phyloP scores from a whole-genome alignment of 345 rosid genomes.

The Pugionium dolabratum region DNA sequence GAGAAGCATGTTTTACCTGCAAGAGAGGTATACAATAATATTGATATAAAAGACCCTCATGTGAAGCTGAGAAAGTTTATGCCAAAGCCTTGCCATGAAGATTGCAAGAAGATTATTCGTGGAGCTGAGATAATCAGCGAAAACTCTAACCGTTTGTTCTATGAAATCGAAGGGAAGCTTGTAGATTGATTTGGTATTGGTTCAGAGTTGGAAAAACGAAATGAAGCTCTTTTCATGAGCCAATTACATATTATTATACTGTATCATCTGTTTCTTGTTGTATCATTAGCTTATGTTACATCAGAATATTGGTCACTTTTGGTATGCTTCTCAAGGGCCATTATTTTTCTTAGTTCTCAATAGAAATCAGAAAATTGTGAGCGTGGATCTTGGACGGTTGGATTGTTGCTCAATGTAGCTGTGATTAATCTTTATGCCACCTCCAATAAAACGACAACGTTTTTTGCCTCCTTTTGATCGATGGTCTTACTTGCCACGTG shows the following conservation, averaged over 20 bases:
- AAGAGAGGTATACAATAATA: conserved; percentile 48
- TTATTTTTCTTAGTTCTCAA: neutral
- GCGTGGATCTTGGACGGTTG: too few species aligned
- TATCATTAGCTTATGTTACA: neutral
- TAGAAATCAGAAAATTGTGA: too few species aligned
- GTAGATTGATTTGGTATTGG: conserved; percentile 23
- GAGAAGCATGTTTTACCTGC: conserved; percentile 76
- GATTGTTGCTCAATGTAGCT: too few species aligned
- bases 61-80: conserved; percentile 43
- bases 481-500: conserved; percentile 33
- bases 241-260: neutral
- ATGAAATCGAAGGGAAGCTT: conserved; percentile 53
- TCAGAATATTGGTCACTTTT: neutral
- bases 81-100: conserved; percentile 60
- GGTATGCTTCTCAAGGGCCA: neutral
- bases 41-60: conserved; percentile 46
- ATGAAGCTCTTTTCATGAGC: neutral
- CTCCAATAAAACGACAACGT: neutral
- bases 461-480: neutral
- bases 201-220: neutral
- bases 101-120: conserved; percentile 46
- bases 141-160: conserved; percentile 39
- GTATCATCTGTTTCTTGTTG: neutral
- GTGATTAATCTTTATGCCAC: neutral
- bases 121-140: conserved; percentile 53